Percentiles rank a stretch among this genome's conserved stretches.
These are phyloP conservation scores for Pleurotus djamor DNA, from an alignment of 768 basidiomycete genomes.

Conservation along the genomic window DNA sequence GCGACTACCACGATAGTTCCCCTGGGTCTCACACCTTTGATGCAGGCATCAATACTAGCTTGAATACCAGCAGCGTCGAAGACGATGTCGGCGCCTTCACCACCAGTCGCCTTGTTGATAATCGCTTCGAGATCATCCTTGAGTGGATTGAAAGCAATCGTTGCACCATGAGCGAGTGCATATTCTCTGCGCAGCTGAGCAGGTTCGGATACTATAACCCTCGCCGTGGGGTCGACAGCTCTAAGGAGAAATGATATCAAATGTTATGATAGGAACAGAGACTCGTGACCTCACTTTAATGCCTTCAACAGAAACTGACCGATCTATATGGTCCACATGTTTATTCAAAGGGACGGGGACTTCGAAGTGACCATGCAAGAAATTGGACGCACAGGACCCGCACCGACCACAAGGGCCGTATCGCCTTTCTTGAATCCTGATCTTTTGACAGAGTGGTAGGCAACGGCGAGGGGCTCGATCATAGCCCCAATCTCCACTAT, in stretches of 20 bases:
- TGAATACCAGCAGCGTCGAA: slow-evolving; percentile 47
- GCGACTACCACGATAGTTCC: slow-evolving; percentile 41
- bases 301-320: slow-evolving; percentile 36
- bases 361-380: neutral
- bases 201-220: slow-evolving; percentile 39
- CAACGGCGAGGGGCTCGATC: slow-evolving; percentile 46
- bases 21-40: slow-evolving; percentile 30
- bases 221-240: slow-evolving; percentile 21
- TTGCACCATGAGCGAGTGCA: slow-evolving; percentile 34
- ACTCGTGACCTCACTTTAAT: slow-evolving; percentile 22
- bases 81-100: slow-evolving; percentile 38
- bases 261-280: too few species aligned
- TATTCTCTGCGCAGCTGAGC: slow-evolving; percentile 31
- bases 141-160: slow-evolving; percentile 31
- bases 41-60: slow-evolving; percentile 29
- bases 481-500: slow-evolving; percentile 49
- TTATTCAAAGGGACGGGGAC: neutral
- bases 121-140: slow-evolving; percentile 20
- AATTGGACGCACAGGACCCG: slow-evolving; percentile 36
- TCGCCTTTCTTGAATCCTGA: slow-evolving; percentile 34
- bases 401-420: slow-evolving; percentile 38
- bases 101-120: slow-evolving; percentile 22
- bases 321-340: slow-evolving; percentile 20
- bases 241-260: too few species aligned
- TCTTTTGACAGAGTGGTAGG: slow-evolving; percentile 41